Conservation (phyloP, 345 rosid genomes). For the Pugionium cornutum region DNA sequence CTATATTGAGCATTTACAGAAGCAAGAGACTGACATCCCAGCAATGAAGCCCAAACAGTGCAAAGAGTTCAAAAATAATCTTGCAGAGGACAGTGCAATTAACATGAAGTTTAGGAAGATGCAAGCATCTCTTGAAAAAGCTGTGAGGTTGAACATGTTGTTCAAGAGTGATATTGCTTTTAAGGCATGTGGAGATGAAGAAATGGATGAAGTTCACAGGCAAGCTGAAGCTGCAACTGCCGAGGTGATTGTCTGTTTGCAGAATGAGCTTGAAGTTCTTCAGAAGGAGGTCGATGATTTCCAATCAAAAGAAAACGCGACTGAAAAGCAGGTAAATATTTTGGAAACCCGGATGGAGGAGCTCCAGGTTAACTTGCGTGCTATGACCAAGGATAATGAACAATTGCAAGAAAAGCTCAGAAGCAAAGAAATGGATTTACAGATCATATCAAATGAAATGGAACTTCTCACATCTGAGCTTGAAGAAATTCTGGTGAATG, state of each 20-base stretch:
- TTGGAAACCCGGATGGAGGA: slow-evolving; percentile 59
- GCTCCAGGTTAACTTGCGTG: slow-evolving; percentile 49
- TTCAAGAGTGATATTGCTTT: slow-evolving; percentile 64
- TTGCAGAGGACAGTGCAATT: slow-evolving; percentile 46
- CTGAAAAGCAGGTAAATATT: slow-evolving; percentile 44
- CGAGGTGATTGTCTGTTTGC: slow-evolving; percentile 89
- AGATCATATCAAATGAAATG: slow-evolving; percentile 66
- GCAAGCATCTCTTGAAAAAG: slow-evolving; percentile 90
- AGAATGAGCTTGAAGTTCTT: slow-evolving; percentile 84
- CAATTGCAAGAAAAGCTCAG: slow-evolving; percentile 54
- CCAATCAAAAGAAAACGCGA: slow-evolving; percentile 64
- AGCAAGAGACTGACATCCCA: slow-evolving; percentile 56
- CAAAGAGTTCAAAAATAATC: slow-evolving; percentile 49
- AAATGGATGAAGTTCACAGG: slow-evolving; percentile 61
- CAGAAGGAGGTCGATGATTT: slow-evolving; percentile 70
- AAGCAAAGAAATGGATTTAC: slow-evolving; percentile 61
- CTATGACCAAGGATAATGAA: slow-evolving; percentile 56
- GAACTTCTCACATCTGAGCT: slow-evolving; percentile 68
- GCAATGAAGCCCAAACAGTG: slow-evolving; percentile 58
- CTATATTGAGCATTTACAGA: slow-evolving; percentile 51
- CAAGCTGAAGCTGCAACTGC: slow-evolving; percentile 94
- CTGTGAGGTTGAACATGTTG: slow-evolving; percentile 65
- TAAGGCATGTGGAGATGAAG: slow-evolving; percentile 72
- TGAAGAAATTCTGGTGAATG: slow-evolving; percentile 67
- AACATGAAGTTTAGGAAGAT: slow-evolving; percentile 65